Base-by-base conservation (phyloP, 495 filamentous ascomycete species). In the Rusavskia elegans region DNA sequence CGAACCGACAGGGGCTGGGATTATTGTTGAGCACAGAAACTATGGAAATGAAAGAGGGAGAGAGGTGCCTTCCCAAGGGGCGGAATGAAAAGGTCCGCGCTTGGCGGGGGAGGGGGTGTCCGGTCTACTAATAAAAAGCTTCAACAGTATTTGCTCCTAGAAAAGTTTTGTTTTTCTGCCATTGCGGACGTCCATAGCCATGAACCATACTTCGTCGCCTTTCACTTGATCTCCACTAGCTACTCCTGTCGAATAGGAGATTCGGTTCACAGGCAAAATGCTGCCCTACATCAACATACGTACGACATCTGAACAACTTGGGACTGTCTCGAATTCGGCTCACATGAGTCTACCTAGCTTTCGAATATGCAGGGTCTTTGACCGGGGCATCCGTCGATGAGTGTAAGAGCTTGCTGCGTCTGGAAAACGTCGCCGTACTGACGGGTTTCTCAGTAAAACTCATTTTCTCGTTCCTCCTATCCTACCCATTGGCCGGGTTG, bases 331-430 rank as follows among this genome's bases (percentile, higher is more conserved):
- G 32, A 35, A 35, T 11, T 35, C 50, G 44, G 56, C 62, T 65
- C 55, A 59, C 62, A 61, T 48, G 56, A 60, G 65, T 68, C 41
- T 35, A 35, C 2, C 5, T 64, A 96, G 86, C 88, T 51, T 90
- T 93, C 64, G 67, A 72, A 53, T 83, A 83, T 66, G 69, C 79
- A 48, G 71, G 78, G 52, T 70, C 67, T 48, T 62, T 71, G 21
- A 69, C 89, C 37, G 92, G 90, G 52, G 81, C 86, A 45, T 86
- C 87, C 29, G 68, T 82, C 49, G 90, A 96, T 73, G 89, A 98
- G 65, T 72, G 89, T 94, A 79, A 53, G 80, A 60, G 35, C 3
- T 51, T 45, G 11, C 54, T 40, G 13, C 29, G 16, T 21, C 50
- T 20, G 51, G 14, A 38, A 21, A 1, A 49, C 37, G 21, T 46